Percentiles rank a stretch among this genome's conserved stretches.
Conservation (phyloP, 2,329 filamentous ascomycete genomes). For the Cryoendolithus antarcticus region DNA sequence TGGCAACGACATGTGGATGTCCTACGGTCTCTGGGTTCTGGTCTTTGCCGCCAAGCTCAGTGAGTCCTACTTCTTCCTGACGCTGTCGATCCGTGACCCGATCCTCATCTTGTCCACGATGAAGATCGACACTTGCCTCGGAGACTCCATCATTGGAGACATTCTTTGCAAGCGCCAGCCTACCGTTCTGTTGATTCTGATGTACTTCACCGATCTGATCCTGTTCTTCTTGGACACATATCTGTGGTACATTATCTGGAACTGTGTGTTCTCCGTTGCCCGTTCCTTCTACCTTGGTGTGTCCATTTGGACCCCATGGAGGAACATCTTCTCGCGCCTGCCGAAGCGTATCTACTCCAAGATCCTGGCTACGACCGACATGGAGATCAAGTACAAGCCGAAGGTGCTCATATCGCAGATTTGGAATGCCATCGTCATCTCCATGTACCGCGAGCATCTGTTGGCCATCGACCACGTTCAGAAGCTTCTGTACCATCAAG, state of each 20-base stretch:
- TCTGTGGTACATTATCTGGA: constrained; percentile 92
- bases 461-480: constrained; percentile 97
- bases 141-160: constrained; percentile 54
- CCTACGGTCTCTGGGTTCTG: constrained; percentile 79
- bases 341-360: constrained; percentile 99
- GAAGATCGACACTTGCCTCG: constrained; percentile 61
- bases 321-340: constrained; percentile 94
- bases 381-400: constrained; percentile 99
- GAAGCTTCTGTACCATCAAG: constrained; percentile 96
- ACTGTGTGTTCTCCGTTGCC: constrained; percentile 86
- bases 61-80: constrained; percentile 89
- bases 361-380: constrained; percentile 90
- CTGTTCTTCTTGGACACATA: constrained; percentile 99
- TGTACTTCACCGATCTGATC: constrained; percentile 87
- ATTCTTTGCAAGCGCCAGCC: constrained; percentile 73
- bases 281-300: constrained; percentile 97
- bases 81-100: constrained; percentile 83
- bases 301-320: constrained; percentile 96
- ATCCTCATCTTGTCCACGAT: constrained; percentile 81
- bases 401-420: constrained; percentile 98
- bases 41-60: constrained; percentile 87
- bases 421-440: constrained; percentile 98
- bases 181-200: constrained; percentile 68
- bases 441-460: constrained; percentile 97
- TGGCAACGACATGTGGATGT: constrained; percentile 97